Evolutionary conservation across 371 early-diverging fungal genomes (phyloP).

Genomic region (Mortierella sp.): DNA sequence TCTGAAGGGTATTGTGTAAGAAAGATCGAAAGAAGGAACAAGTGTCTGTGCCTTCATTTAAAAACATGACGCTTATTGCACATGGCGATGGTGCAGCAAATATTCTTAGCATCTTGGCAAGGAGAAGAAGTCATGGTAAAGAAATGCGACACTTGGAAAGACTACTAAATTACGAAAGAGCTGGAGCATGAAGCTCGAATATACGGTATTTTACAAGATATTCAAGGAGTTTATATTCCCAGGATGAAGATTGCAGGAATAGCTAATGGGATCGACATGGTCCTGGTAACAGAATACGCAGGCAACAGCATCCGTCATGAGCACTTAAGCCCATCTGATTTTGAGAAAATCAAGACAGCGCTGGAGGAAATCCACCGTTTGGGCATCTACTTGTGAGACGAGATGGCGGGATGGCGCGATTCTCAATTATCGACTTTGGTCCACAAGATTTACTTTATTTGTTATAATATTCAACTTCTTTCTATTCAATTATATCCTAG

Average conservation of each 20-base stretch:
- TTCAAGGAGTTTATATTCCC: constrained; percentile 38
- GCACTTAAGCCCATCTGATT: constrained; percentile 3
- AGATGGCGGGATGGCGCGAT: constrained; percentile 2
- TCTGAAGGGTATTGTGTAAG: background rate
- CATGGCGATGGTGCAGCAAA: constrained; percentile 1
- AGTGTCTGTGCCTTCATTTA: constrained; percentile 11
- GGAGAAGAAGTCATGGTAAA: constrained; percentile 24
- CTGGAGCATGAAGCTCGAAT: constrained; percentile 30
- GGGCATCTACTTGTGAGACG: constrained; percentile 20
- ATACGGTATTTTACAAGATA: constrained; percentile 10
- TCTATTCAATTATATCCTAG: no score
- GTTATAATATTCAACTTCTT: constrained; percentile 18
- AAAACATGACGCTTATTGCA: constrained; percentile 19
- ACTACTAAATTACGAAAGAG: background rate
- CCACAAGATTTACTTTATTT: background rate
- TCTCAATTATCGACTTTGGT: constrained; percentile 26
- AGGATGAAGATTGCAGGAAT: constrained; percentile 20
- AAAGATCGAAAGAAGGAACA: background rate
- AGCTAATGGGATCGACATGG: constrained; percentile 23
- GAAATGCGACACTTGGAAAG: constrained; percentile 29
- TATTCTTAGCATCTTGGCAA: constrained; percentile 19
- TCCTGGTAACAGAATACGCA: constrained; percentile 16
- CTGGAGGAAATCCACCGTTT: constrained; percentile 31
- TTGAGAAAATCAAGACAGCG: constrained; percentile 23
- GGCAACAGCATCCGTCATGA: constrained; percentile 15